Percentiles rank a stretch among this genome's conserved stretches.
Evolutionary conservation across 78 protist species (phyloP).

Genomic region (Dictyostelium capitatum): DNA sequence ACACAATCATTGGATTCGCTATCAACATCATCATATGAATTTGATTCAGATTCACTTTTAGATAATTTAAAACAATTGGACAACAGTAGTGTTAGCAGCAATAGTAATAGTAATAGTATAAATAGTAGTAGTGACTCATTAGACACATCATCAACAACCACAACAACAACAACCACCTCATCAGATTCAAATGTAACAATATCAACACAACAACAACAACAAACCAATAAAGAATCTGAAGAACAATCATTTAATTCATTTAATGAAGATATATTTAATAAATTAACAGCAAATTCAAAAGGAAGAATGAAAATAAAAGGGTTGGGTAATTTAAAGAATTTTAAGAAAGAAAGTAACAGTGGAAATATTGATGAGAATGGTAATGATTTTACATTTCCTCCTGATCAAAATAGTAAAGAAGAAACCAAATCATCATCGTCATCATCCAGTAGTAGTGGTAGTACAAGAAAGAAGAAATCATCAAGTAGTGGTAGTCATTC

Average conservation of each 20-base stretch:
- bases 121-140: slow-evolving; percentile 10
- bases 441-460: neutral
- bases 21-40: neutral
- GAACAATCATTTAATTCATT: neutral
- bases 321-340: slow-evolving; percentile 12
- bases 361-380: neutral
- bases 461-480: slow-evolving; percentile 7
- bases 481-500: neutral
- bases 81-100: neutral
- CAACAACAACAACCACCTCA: neutral
- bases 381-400: neutral
- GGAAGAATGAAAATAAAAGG: slow-evolving; percentile 68
- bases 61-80: slow-evolving; percentile 30
- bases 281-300: slow-evolving; percentile 48
- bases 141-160: neutral
- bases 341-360: neutral
- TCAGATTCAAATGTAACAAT: neutral
- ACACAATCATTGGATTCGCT: slow-evolving; percentile 16
- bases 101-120: slow-evolving; percentile 10
- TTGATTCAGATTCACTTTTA: slow-evolving; percentile 16
- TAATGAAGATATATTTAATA: slow-evolving; percentile 57
- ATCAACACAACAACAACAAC: neutral
- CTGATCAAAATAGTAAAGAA: slow-evolving; percentile 14
- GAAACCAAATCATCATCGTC: neutral
- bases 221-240: neutral